Percentiles rank a stretch among this genome's conserved stretches.
Conservation (phyloP, 2,329 filamentous ascomycete species). For the Colletotrichum navitas region DNA sequence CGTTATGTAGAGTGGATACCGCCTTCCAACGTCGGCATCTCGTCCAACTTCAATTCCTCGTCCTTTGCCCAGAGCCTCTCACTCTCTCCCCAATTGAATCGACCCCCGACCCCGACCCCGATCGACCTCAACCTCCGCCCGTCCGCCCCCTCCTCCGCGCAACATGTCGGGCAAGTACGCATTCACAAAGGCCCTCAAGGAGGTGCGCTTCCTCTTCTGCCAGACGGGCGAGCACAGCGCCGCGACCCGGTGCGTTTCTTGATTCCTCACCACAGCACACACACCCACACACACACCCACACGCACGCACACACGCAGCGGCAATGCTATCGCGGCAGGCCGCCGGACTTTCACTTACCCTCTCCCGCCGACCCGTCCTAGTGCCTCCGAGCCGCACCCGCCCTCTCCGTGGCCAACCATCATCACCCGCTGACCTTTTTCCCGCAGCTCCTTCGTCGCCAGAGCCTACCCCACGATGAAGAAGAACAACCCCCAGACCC, state of each 20-base stretch:
- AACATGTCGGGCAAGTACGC: slow-evolving; percentile 92
- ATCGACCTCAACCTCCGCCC: slow-evolving; percentile 42
- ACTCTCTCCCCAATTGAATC: slow-evolving; percentile 20
- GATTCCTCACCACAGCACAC: neutral
- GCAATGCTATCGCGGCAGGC: too few relatives aligned
- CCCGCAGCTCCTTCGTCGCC: slow-evolving; percentile 83
- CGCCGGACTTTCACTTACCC: too few relatives aligned
- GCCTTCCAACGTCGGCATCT: slow-evolving; percentile 18
- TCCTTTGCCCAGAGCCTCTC: slow-evolving; percentile 32
- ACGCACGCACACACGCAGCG: too few relatives aligned
- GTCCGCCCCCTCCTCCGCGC: slow-evolving; percentile 17
- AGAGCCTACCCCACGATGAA: slow-evolving; percentile 98
- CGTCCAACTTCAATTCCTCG: slow-evolving; percentile 37
- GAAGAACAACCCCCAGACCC: slow-evolving; percentile 95
- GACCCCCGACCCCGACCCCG: slow-evolving; percentile 30
- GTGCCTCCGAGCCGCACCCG: neutral
- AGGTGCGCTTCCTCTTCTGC: slow-evolving; percentile 97
- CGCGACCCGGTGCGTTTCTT: slow-evolving; percentile 78
- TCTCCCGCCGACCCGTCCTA: neutral
- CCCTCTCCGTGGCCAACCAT: neutral
- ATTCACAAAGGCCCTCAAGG: slow-evolving; percentile 89
- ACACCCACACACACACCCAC: too few relatives aligned
- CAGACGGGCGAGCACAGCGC: slow-evolving; percentile 93
- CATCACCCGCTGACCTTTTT: slow-evolving; percentile 40
- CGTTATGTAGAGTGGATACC: slow-evolving; percentile 18